These are phyloP conservation scores for Talaromyces sp. DNA, from an alignment of 2,329 filamentous ascomycete genomes.

Conservation along the genomic window DNA sequence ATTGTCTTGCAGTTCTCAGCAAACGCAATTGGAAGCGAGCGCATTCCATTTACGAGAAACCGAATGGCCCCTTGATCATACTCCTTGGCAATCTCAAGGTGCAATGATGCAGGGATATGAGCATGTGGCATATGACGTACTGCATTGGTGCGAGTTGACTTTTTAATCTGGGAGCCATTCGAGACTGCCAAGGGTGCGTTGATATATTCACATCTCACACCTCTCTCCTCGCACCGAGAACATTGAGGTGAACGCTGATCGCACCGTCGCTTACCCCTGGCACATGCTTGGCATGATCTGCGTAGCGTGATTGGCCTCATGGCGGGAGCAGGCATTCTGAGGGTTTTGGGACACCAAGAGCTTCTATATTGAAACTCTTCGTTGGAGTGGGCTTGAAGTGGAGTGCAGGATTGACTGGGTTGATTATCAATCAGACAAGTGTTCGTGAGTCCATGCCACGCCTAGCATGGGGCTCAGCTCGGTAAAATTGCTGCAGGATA, in stretches of 20 bases:
- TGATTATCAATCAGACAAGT: neutral
- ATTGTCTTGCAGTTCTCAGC: conserved; percentile 21
- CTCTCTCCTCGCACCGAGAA: conserved; percentile 25
- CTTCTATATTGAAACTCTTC: too few species aligned
- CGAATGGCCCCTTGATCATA: conserved; percentile 21
- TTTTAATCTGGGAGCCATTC: neutral
- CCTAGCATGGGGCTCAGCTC: too few species aligned
- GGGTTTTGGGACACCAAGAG: too few species aligned
- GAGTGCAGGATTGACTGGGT: neutral
- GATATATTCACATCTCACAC: conserved; percentile 28
- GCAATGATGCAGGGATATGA: conserved; percentile 13
- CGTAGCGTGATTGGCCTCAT: conserved; percentile 22
- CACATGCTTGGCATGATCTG: conserved; percentile 32
- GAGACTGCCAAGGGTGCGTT: conserved; percentile 24
- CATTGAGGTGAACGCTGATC: conserved; percentile 30
- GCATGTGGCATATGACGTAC: neutral
- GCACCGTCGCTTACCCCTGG: conserved; percentile 31
- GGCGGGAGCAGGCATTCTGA: neutral
- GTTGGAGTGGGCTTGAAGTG: neutral
- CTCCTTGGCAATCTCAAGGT: conserved; percentile 28
- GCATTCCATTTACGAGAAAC: conserved; percentile 26
- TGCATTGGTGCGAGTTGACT: too few species aligned
- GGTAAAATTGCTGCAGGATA: too few species aligned
- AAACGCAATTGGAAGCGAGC: conserved; percentile 19
- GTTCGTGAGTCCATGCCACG: too few species aligned